Evolutionary conservation across 202 grass and related monocot species (phyloP).

Genomic region (Cymbopogon flexuosus): DNA sequence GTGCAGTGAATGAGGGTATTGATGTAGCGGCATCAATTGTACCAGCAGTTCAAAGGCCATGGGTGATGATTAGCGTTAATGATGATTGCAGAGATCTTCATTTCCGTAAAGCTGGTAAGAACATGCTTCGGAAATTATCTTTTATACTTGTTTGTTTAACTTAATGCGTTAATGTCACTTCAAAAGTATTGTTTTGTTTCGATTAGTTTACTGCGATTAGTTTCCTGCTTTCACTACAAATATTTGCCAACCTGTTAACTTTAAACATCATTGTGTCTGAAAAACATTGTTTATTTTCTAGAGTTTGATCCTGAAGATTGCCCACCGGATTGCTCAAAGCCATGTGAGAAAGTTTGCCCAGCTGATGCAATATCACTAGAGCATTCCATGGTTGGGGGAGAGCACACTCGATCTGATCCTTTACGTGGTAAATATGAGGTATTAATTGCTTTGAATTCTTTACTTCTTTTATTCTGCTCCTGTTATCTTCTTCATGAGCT

Average conservation of each 20-base stretch:
- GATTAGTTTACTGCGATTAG: not conserved
- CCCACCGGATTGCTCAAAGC: conserved; percentile 66
- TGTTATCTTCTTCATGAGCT: not conserved
- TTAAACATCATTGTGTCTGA: not conserved
- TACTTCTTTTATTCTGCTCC: not conserved
- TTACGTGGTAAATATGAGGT: conserved; percentile 54
- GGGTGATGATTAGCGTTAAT: conserved; percentile 94
- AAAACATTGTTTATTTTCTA: conserved; percentile 31
- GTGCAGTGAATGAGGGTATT: conserved; percentile 83
- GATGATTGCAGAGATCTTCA: conserved; percentile 85
- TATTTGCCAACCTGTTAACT: not conserved
- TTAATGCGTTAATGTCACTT: not conserved
- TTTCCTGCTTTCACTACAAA: conserved; percentile 10
- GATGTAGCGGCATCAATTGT: conserved; percentile 59
- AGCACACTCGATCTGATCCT: conserved; percentile 9
- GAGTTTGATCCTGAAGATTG: conserved; percentile 91
- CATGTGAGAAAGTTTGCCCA: conserved; percentile 81
- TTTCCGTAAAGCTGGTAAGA: conserved; percentile 88
- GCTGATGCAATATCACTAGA: conserved; percentile 74
- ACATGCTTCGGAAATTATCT: not conserved
- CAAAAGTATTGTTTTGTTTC: not conserved
- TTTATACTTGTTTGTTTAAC: not conserved
- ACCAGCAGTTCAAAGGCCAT: conserved; percentile 55
- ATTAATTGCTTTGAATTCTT: conserved; percentile 5
- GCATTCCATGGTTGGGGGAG: conserved; percentile 17